phyloP scores from a whole-genome alignment of 2,329 filamentous ascomycete genomes.

The Diaporthe eres region DNA sequence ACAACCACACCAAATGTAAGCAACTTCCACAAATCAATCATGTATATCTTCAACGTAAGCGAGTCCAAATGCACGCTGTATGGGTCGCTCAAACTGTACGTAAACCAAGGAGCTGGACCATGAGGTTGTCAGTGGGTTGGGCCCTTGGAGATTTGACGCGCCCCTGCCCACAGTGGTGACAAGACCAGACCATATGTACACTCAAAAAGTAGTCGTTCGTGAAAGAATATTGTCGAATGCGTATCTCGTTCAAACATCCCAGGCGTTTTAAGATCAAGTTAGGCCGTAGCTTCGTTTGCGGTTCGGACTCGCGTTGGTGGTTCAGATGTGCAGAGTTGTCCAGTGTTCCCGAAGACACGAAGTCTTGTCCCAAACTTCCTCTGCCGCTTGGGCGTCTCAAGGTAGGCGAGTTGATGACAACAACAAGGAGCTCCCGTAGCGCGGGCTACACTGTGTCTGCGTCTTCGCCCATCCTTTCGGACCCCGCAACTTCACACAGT shows the following conservation, averaged over 20 bases:
- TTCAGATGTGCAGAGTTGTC: not conserved
- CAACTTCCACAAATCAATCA: slow-evolving; percentile 20
- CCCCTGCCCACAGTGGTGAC: slow-evolving; percentile 6
- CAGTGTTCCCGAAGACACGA: not conserved
- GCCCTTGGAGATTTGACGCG: not conserved
- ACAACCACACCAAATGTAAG: not conserved
- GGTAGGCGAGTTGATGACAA: not conserved
- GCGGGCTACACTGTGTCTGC: not conserved
- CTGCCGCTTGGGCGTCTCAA: not conserved
- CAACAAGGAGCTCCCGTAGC: not conserved
- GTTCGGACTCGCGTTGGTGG: not conserved
- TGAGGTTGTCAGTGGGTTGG: not conserved
- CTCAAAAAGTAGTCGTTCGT: slow-evolving; percentile 5
- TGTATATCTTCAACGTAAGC: slow-evolving; percentile 29
- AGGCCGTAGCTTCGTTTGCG: slow-evolving; percentile 28
- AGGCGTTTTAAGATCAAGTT: slow-evolving; percentile 27
- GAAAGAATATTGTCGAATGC: slow-evolving; percentile 17
- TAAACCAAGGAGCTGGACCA: slow-evolving; percentile 13
- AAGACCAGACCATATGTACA: slow-evolving; percentile 30
- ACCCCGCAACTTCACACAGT: not conserved
- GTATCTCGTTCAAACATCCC: slow-evolving; percentile 24
- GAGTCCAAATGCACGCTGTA: slow-evolving; percentile 20
- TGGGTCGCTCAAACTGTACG: not conserved
- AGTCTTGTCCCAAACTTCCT: not conserved
- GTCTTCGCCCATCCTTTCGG: not conserved